Base-by-base conservation (phyloP, 164 flowering plant genomes). In the Dillenia turbinata region DNA sequence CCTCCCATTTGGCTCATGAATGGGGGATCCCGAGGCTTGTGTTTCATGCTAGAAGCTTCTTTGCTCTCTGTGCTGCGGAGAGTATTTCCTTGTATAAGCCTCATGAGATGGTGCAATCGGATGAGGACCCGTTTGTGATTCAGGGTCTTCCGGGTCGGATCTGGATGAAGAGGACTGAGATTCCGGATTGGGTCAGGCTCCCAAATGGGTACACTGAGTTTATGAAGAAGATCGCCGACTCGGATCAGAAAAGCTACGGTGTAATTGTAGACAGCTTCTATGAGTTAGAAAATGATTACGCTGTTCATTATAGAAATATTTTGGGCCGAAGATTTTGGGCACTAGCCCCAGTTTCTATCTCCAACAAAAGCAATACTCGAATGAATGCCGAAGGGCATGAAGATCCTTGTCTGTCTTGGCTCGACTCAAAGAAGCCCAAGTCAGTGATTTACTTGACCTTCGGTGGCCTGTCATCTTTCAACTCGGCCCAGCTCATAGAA, bases 261-360 rank as follows among this genome's bases (percentile, higher is more conserved):
- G 55, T 73, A 0, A 8, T 80, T 16, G 65, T 62, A 19, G 75
- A 77, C 63, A 71, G 71, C 54, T 75, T 73, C 56, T 62, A 69
- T 26, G 79, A 75, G 50, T 24, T 80, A 61, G 84, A 77, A 57
- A 51, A 62, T 0, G 69, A 52, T 9, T 78, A 73, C 33, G 73
- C 44, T 0, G 67, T 65, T 0, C 56, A 51, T 49, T 71, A 52
- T 40, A 71, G 26, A 47, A 62, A 70, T 46, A 50, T 10, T 0
- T 57, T 46, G 46, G 67, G 67, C 6, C 52, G 12, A 22, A 72
- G 44, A 48, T 66, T 69, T 0, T 80, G 78, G 77, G 61, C 63
- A 49, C 19, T 77, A 5, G 84, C 81, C 13, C 81, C 84, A 0
- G 66, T 71, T 54, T 77, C 68, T 0, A 16, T 61, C 2, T 1